phyloP scores from a whole-genome alignment of 2,329 filamentous ascomycete species.

The Claviceps lovelessii region DNA sequence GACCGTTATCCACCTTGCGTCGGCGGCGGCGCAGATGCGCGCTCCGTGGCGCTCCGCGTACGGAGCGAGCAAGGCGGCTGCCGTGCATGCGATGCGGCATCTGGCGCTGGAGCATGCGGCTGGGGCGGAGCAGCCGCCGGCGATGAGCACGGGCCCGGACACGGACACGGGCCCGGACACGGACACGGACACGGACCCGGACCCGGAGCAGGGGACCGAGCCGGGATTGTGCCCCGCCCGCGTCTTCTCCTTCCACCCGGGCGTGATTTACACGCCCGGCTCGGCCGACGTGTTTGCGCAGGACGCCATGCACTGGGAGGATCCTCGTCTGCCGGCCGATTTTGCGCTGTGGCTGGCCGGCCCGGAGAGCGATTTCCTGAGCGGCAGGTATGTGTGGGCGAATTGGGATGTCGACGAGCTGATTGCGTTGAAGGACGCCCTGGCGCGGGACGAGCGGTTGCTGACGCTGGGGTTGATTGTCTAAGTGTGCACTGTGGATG shows the following conservation, averaged over 20 bases:
- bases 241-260: background rate
- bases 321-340: background rate
- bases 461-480: background rate
- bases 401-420: constrained; percentile 1
- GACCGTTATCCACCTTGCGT: background rate
- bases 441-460: background rate
- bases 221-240: background rate
- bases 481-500: background rate
- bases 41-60: background rate
- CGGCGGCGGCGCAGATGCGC: background rate
- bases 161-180: too few relatives aligned
- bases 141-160: background rate
- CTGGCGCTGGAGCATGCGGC: background rate
- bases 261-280: background rate
- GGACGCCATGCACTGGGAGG: background rate
- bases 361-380: background rate
- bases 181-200: too few relatives aligned
- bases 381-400: background rate
- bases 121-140: too few relatives aligned
- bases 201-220: too few relatives aligned
- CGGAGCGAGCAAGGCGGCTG: background rate
- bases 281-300: background rate
- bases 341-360: constrained; percentile 1
- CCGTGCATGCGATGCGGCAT: constrained; percentile 1
- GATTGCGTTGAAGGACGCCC: background rate